Percentiles rank a stretch among this genome's conserved stretches.
Conservation (phyloP, 345 rosid species). For the Balakata baccata region DNA sequence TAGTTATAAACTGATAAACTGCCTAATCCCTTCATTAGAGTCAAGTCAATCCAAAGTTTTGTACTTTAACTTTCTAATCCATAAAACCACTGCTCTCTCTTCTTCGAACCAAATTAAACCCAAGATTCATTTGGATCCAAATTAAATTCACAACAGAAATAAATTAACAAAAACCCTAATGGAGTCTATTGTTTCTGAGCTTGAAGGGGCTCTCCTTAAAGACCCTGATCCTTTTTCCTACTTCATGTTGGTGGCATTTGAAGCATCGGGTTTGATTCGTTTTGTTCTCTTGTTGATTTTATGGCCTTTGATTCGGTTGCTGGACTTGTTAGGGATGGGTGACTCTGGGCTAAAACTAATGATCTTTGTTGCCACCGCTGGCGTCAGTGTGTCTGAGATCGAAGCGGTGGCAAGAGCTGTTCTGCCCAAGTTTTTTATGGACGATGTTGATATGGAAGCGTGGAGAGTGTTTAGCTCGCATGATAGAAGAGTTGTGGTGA, state of each 20-base stretch:
- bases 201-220: constrained; percentile 71
- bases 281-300: constrained; percentile 49
- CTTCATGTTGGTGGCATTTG: constrained; percentile 90
- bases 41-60: constrained; percentile 44
- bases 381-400: constrained; percentile 57
- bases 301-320: constrained; percentile 67
- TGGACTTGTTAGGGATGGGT: constrained; percentile 42
- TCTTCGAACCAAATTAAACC: not conserved
- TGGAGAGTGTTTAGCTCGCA: constrained; percentile 62
- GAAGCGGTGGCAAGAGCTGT: constrained; percentile 85
- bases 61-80: constrained; percentile 14
- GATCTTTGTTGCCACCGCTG: constrained; percentile 64
- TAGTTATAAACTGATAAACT: constrained; percentile 70
- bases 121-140: not conserved
- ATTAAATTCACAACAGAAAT: not conserved
- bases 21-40: constrained; percentile 38
- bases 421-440: constrained; percentile 79
- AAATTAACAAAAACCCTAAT: constrained; percentile 16
- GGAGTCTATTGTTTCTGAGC: constrained; percentile 67
- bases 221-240: constrained; percentile 62
- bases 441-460: constrained; percentile 61
- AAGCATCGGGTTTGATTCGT: constrained; percentile 78
- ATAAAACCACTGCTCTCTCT: constrained; percentile 5
- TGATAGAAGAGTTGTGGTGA: constrained; percentile 66
- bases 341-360: constrained; percentile 55